Base-by-base conservation (phyloP, 148 eudicot genomes). In the Fagopyrum tataricum region DNA sequence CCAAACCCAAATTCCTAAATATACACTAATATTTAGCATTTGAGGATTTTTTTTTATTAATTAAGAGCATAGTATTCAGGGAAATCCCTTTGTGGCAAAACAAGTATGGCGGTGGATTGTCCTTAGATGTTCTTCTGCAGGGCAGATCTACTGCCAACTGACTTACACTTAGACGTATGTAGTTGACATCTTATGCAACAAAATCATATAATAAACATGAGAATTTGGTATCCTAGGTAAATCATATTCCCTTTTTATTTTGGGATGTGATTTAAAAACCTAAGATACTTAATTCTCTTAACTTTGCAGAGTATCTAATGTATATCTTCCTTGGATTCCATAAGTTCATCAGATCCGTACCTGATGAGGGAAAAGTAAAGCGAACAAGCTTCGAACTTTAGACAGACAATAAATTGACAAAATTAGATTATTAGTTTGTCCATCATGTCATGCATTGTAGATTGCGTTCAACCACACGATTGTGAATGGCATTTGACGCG, bases 311-410 rank as follows among this genome's bases (percentile, higher is more conserved):
- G 64, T 58, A 58, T 64, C 69, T 39, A 31, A 14, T 37, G 6
- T 17, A 31, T 24, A 14, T 64, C 15, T 64, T 37, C 43, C 69
- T 64, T 39, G 69, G 69, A 64, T 64, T 64, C 69, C 69, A 31
- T 6, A 13, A 58, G 37, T 21, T 21, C 64, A 58, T 58, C 10
- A 18, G 8, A 55, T 58, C 64, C 64, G 31, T 23, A 20, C 14
- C 37, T 58, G 64, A 58, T 21, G 64, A 21, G 31, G 9, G 4
- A 21, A 58, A 21, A 18, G 11, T 4, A 23, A 21, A 12, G 64
- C 37, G 21, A 23, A 21, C 13, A 58, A 31, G 64, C 13, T 58
- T 58, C 21, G 20, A 10, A 1, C 64, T 21, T 58, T 58, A 10
- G 4, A 2, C 31, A 23, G 37, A 8, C 10, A 46, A 2, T 31